Conservation (phyloP, 768 basidiomycete genomes). For the Auriculariales sp. region DNA sequence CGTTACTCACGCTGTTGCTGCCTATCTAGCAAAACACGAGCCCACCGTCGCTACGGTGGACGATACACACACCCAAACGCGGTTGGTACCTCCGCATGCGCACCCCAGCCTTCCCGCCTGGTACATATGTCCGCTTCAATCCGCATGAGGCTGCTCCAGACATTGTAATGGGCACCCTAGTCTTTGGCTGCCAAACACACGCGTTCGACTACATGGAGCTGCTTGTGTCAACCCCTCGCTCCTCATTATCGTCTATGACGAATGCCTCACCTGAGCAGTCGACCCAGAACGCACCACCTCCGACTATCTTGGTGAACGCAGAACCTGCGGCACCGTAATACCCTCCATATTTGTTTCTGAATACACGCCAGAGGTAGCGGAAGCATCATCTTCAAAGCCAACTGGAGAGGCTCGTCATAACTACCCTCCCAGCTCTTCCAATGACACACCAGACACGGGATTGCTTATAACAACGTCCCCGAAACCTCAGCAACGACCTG, state of each 20-base stretch:
- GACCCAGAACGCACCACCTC: slow-evolving; percentile 6
- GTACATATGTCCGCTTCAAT: slow-evolving; percentile 19
- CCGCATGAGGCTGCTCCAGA: slow-evolving; percentile 18
- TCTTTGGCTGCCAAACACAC: slow-evolving; percentile 21
- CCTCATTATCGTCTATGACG: neutral
- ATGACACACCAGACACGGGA: slow-evolving; percentile 15
- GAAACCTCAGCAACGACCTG: slow-evolving; percentile 1
- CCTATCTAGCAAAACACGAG: slow-evolving; percentile 39
- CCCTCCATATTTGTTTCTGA: too few species aligned
- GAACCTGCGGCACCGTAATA: too few species aligned
- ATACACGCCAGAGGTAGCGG: slow-evolving; percentile 13
- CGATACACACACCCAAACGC: slow-evolving; percentile 61
- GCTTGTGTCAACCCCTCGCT: neutral
- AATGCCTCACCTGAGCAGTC: slow-evolving; percentile 3
- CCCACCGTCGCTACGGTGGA: slow-evolving; percentile 54
- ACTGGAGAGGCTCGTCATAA: neutral
- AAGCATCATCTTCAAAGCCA: slow-evolving; percentile 8
- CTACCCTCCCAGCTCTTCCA: slow-evolving; percentile 13
- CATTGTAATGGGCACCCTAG: slow-evolving; percentile 17
- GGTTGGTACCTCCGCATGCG: slow-evolving; percentile 79
- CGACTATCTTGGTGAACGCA: slow-evolving; percentile 1
- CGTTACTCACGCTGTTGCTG: neutral
- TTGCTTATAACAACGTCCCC: slow-evolving; percentile 10
- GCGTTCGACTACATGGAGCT: slow-evolving; percentile 5
- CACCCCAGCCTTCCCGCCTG: slow-evolving; percentile 52